Conservation (phyloP, 2,329 filamentous ascomycete species). For the Penicillium italicum region DNA sequence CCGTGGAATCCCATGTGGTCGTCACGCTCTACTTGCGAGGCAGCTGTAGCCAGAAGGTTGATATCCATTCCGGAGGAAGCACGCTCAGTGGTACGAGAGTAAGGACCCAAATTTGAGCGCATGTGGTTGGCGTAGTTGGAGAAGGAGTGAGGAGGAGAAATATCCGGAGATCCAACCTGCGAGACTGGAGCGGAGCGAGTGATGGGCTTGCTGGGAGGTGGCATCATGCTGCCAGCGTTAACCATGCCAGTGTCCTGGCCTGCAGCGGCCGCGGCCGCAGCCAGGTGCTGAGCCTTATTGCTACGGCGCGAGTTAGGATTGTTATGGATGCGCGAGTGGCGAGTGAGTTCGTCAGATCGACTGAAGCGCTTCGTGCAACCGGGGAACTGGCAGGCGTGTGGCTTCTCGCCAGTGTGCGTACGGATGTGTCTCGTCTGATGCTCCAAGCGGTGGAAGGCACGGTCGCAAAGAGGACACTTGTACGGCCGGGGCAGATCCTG, state of each 20-base stretch:
- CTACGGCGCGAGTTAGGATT: conserved; percentile 94
- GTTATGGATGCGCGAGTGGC: conserved; percentile 97
- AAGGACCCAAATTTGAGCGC: conserved; percentile 56
- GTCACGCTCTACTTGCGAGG: conserved; percentile 64
- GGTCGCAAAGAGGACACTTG: conserved; percentile 97
- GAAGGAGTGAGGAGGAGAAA: conserved; percentile 90
- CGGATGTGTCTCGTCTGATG: conserved; percentile 91
- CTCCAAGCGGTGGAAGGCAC: conserved; percentile 96
- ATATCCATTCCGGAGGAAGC: conserved; percentile 56
- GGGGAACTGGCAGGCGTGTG: conserved; percentile 90
- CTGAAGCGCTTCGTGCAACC: conserved; percentile 97
- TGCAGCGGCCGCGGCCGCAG: conserved; percentile 55
- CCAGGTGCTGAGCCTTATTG: conserved; percentile 71
- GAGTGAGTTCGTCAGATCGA: conserved; percentile 90
- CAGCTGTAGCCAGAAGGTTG: conserved; percentile 66
- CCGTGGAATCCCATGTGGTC: conserved; percentile 46
- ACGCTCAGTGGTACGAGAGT: conserved; percentile 48
- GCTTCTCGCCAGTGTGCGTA: conserved; percentile 97
- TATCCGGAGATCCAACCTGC: conserved; percentile 85
- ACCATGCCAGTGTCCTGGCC: conserved; percentile 49
- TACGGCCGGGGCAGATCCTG: conserved; percentile 92
- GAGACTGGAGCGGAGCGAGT: conserved; percentile 87
- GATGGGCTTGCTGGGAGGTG: conserved; percentile 71
- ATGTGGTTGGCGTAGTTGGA: conserved; percentile 58
- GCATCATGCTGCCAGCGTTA: conserved; percentile 64